A percentile compares a stretch with the other conserved stretches of the same genome.
Evolutionary conservation across 2,329 filamentous ascomycete genomes (phyloP).

Genomic region (Pleurostoma richardsiae): DNA sequence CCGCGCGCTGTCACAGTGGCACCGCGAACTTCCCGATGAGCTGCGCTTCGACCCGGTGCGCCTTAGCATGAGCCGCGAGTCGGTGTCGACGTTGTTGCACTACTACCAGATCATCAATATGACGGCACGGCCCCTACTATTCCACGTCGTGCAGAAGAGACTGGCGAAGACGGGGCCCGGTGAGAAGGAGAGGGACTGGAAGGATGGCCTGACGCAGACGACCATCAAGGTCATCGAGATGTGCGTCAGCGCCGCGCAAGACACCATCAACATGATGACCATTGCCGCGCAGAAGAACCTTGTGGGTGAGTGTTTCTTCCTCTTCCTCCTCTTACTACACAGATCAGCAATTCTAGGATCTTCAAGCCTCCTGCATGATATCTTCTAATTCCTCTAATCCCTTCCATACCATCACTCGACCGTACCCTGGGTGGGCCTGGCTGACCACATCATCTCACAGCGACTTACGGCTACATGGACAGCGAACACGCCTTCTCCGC

Average conservation of each 20-base stretch:
- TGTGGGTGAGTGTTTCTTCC: slow-evolving; percentile 30
- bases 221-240: slow-evolving; percentile 47
- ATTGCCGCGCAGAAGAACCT: slow-evolving; percentile 42
- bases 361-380: too few relatives aligned
- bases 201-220: slow-evolving; percentile 37
- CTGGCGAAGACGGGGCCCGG: slow-evolving; percentile 25
- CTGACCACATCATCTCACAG: slow-evolving; percentile 13
- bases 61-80: slow-evolving; percentile 41
- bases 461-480: slow-evolving; percentile 54
- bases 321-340: background rate
- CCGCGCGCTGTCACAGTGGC: slow-evolving; percentile 42
- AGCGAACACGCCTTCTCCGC: slow-evolving; percentile 51
- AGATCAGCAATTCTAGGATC: too few relatives aligned
- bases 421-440: too few relatives aligned
- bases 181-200: slow-evolving; percentile 36
- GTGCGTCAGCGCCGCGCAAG: slow-evolving; percentile 43
- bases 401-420: too few relatives aligned
- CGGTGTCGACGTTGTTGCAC: slow-evolving; percentile 46
- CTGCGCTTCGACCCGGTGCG: slow-evolving; percentile 42
- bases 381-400: too few relatives aligned
- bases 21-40: slow-evolving; percentile 37
- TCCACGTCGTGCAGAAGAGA: slow-evolving; percentile 45
- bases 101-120: slow-evolving; percentile 56
- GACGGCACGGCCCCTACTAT: slow-evolving; percentile 47
- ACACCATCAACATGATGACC: slow-evolving; percentile 42